Evolutionary conservation across 73 alveolate species (phyloP), one percentile per base, ranked within the genome.

Genomic region (Paramecium sexaurelia): DNA sequence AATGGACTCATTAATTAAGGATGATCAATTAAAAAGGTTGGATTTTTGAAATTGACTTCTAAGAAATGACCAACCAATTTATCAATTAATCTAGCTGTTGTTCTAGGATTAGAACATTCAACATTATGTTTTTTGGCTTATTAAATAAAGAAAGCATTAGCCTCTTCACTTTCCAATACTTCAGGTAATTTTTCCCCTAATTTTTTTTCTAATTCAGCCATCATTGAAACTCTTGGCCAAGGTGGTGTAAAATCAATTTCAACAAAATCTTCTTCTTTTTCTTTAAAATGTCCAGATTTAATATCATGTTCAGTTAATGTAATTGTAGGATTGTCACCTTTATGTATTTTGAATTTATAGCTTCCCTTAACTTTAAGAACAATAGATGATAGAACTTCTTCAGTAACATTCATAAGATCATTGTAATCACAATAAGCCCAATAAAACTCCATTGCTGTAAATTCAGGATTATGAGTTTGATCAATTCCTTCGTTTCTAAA

Each of bases 401-500:
- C 99, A 27, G 99, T 97, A 92, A 98, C 92, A 84, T 91, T 95
- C 99, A 99, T 98, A 87, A 99, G 85, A 91, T 99, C 99, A 41
- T 97, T 85, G 96, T 98, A 99, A 93, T 99, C 99, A 24, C 99
- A 99, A 91, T 98, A 98, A 92, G 99, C 99, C 99, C 96, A 95
- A 96, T 99, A 99, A 96, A 98, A 98, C 93, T 99, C 99, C 69
- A 97, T 95, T 56, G 99, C 96, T n/a, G 99, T 99, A 95, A 99
- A 99, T 94, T 99, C 99, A 24, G 99, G 99, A 95, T 99, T 99
- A 96, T 99, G 99, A 19, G 99, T 99, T 91, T 96, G 92, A 92
- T 99, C 99, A 83, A 99, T 99, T 24, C 99, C 98, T 91, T 99
- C 99, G 85, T 99, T 99, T 95, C 99, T 97, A 94, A 99, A 99